Evolutionary conservation across 306 rosid species (phyloP).

Genomic region (Sesbania bispinosa): DNA sequence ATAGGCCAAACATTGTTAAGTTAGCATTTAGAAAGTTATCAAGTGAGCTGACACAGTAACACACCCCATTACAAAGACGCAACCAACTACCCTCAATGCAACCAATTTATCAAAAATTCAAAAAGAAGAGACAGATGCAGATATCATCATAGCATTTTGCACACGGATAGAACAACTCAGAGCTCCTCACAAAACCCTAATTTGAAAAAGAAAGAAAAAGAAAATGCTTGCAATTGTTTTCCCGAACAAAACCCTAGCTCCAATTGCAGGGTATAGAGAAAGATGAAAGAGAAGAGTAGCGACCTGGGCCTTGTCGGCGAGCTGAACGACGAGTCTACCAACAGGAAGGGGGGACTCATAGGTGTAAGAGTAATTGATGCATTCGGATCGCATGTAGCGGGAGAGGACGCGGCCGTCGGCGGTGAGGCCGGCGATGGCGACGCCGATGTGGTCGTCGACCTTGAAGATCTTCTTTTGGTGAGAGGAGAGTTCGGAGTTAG

Average conservation of each 20-base stretch:
- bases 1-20: neutral
- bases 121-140: neutral
- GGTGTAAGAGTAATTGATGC: constrained; percentile 76
- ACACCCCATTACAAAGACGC: neutral
- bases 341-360: constrained; percentile 95
- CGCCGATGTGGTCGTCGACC: constrained; percentile 95
- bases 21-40: neutral
- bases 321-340: constrained; percentile 94
- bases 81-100: neutral
- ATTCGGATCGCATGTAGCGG: constrained; percentile 88
- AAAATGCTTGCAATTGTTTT: too few species aligned
- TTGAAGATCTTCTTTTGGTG: constrained; percentile 99
- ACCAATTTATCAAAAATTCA: neutral
- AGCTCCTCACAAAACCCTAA: neutral
- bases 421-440: too few species aligned
- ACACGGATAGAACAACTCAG: neutral
- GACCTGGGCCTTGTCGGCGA: constrained; percentile 98
- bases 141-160: neutral
- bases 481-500: constrained; percentile 87
- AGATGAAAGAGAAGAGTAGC: neutral
- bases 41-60: too few species aligned
- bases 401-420: constrained; percentile 97
- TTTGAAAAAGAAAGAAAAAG: neutral
- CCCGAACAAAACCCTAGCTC: neutral
- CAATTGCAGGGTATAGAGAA: neutral